A percentile compares a stretch with the other conserved stretches of the same genome.
These are phyloP conservation scores for Fusarium nodosum DNA, from an alignment of 2,329 filamentous ascomycete genomes.

Conservation along the genomic window DNA sequence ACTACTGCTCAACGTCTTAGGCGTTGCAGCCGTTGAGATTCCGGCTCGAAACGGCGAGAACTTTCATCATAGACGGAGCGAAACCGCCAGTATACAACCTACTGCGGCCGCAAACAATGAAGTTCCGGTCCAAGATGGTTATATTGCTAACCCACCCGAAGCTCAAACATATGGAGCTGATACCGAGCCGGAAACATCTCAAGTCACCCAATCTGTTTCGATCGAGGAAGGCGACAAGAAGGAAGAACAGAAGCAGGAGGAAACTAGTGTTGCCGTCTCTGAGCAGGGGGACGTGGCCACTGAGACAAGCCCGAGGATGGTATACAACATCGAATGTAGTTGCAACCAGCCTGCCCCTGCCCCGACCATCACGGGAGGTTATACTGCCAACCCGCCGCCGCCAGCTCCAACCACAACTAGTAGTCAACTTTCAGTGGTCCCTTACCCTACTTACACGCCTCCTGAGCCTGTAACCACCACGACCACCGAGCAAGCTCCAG, in stretches of 20 bases:
- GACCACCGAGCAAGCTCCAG: background rate
- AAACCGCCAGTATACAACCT: constrained; percentile 14
- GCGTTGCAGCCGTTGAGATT: constrained; percentile 38
- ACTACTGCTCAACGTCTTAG: constrained; percentile 37
- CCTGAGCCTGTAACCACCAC: constrained; percentile 11
- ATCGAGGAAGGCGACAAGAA: background rate
- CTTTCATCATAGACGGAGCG: constrained; percentile 24
- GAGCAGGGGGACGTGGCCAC: constrained; percentile 1
- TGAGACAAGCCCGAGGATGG: constrained; percentile 13
- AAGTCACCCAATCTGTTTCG: constrained; percentile 9
- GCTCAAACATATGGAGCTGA: constrained; percentile 13
- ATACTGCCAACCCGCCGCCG: background rate
- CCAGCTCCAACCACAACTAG: constrained; percentile 3
- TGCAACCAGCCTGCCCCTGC: constrained; percentile 16
- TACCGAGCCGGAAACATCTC: constrained; percentile 13
- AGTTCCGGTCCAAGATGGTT: constrained; percentile 17
- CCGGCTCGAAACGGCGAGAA: constrained; percentile 25
- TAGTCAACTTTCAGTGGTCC: background rate
- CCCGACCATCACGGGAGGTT: background rate
- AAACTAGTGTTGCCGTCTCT: background rate
- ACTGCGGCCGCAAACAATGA: constrained; percentile 9
- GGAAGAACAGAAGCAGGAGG: background rate
- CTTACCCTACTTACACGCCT: constrained; percentile 10
- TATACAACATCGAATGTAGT: constrained; percentile 23
- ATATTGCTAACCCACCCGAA: constrained; percentile 10